These are phyloP conservation scores for Colletotrichum sp. DNA, from an alignment of 2,329 filamentous ascomycete genomes.

Conservation along the genomic window DNA sequence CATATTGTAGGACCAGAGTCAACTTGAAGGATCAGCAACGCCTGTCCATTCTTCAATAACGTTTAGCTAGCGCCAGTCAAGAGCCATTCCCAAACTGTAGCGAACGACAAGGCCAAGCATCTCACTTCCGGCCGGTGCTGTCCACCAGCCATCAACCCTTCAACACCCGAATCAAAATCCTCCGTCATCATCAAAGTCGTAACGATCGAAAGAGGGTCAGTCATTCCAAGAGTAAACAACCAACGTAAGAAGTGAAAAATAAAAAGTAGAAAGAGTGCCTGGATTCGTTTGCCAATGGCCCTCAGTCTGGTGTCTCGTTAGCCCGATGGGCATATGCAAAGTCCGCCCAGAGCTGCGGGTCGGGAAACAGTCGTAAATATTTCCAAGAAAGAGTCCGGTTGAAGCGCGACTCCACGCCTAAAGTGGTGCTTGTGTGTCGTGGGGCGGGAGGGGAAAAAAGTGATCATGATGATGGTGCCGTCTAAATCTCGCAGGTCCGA, in stretches of 20 bases:
- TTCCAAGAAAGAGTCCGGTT: slow-evolving; percentile 12
- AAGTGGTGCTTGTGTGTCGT: background rate
- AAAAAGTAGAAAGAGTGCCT: background rate
- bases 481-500: slow-evolving; percentile 17
- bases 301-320: background rate
- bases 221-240: slow-evolving; percentile 14
- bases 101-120: slow-evolving; percentile 11
- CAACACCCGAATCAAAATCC: background rate
- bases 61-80: slow-evolving; percentile 15
- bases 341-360: background rate
- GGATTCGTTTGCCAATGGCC: background rate
- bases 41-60: slow-evolving; percentile 12
- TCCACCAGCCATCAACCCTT: background rate
- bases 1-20: background rate
- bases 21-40: background rate
- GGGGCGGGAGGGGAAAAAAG: background rate
- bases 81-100: background rate
- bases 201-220: slow-evolving; percentile 21
- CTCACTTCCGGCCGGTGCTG: background rate
- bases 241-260: slow-evolving; percentile 5
- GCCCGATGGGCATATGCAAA: background rate
- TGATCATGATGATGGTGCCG: slow-evolving; percentile 15
- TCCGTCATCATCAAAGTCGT: slow-evolving; percentile 21
- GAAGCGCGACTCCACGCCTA: background rate
- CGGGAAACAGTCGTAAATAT: background rate